Base-by-base conservation (phyloP, 2,329 filamentous ascomycete genomes). In the Aspergillus tanneri region DNA sequence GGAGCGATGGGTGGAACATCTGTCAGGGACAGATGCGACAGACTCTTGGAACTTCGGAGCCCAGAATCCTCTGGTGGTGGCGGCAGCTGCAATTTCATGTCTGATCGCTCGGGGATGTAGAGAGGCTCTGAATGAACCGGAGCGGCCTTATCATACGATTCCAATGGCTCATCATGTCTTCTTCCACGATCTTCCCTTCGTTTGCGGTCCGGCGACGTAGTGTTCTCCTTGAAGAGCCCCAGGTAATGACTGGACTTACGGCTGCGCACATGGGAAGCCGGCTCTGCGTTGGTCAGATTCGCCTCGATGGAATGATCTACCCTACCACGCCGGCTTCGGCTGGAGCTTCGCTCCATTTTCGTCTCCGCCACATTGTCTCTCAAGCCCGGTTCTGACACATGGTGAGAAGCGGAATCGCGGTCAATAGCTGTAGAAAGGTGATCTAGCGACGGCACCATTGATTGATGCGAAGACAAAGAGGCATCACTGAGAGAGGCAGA, bases 181-280 rank as follows among this genome's bases (percentile, higher is more conserved):
- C 64, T 68, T 19, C 61, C 57, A 45, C 74, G 71, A 47, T 72
- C 71, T 50, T 79, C 73, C 55, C 74, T 64, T 62, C 74, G 70
- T 59, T 77, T 78, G 46, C 76, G 72, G 53, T 79, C 77, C 24
- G 78, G 75, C 19, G 75, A 75, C 5, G 71, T 73, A 45, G 81
- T 80, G 49, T 82, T 82, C 53, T 83, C 81, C 58, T 83, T 83
- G 69, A 85, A 86, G 5, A 86, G 68, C 10, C 83, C 81, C 44
- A 86, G 69, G 58, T 83, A 84, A 59, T 85, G 82, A 60, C 81
- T 84, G 34, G 83, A 81, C 66, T 86, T 86, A 47, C 83, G 76
- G 63, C 81, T 85, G 50, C 83, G 76, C 37, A 79, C 78, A 56
- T 81, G 75, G 21, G 75, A 70, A 22, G 72, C 67, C 24, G 71